Conservation (phyloP, 805 yeast genomes). For the Scheffersomyces lignosus region DNA sequence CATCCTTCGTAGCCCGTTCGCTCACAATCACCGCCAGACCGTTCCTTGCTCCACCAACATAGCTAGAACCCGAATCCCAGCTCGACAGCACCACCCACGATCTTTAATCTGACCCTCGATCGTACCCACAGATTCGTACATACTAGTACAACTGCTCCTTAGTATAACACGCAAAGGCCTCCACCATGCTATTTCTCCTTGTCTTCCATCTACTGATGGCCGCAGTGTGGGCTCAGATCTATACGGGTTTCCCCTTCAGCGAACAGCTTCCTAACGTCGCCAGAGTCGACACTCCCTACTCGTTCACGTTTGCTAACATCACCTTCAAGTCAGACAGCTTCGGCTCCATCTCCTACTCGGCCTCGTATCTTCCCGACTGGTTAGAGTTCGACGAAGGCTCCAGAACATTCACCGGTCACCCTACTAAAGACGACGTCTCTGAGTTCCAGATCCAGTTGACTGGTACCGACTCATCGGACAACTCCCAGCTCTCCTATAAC, state of each 20-base stretch:
- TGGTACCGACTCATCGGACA: constrained; percentile 65
- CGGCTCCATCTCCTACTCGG: constrained; percentile 53
- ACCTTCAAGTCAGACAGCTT: constrained; percentile 53
- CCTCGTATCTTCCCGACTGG: constrained; percentile 72
- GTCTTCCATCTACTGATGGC: constrained; percentile 10
- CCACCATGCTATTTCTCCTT: constrained; percentile 9
- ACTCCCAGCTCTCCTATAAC: constrained; percentile 40
- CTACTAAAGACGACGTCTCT: constrained; percentile 47
- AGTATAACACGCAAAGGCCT: too few relatives aligned
- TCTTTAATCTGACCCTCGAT: too few relatives aligned
- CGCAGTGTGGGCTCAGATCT: constrained; percentile 45
- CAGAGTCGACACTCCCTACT: constrained; percentile 58
- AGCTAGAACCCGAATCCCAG: too few relatives aligned
- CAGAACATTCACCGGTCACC: constrained; percentile 70
- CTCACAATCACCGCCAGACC: too few relatives aligned
- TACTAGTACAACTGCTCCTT: too few relatives aligned
- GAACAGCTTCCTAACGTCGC: constrained; percentile 90
- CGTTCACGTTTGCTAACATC: constrained; percentile 65
- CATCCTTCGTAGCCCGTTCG: too few relatives aligned
- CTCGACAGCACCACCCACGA: too few relatives aligned
- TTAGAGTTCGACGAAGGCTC: constrained; percentile 63
- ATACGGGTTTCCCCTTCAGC: constrained; percentile 71
- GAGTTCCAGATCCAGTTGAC: constrained; percentile 47
- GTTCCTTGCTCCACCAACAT: too few relatives aligned
- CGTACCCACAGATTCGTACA: too few relatives aligned